Conservation (phyloP, 2,329 filamentous ascomycete genomes). For the Diaporthe citri region DNA sequence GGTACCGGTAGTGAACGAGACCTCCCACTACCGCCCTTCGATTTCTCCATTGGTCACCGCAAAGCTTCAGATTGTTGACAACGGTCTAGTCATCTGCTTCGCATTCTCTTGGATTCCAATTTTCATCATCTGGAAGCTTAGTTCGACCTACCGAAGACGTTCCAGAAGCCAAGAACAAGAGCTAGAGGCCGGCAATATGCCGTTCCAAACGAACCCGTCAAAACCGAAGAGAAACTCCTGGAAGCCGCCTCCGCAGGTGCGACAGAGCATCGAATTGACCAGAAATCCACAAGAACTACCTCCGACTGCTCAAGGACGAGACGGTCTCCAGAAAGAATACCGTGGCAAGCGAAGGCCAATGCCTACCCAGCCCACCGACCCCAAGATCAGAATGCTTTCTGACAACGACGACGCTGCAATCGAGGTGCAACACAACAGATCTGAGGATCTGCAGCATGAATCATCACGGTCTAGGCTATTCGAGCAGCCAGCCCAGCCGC, state of each 20-base stretch:
- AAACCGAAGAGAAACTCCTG: slow-evolving; percentile 11
- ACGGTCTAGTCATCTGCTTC: slow-evolving; percentile 13
- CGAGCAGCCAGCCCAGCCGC: background rate
- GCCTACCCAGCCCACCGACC: slow-evolving; percentile 1
- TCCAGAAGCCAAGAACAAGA: background rate
- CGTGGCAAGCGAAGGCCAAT: slow-evolving; percentile 1
- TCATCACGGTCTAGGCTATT: too few relatives aligned
- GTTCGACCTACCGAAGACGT: background rate
- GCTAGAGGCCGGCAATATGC: slow-evolving; percentile 16
- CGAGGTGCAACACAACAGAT: background rate
- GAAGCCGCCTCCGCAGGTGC: background rate
- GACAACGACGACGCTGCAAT: background rate
- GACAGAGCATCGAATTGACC: background rate
- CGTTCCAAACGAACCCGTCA: slow-evolving; percentile 15
- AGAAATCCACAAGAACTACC: background rate
- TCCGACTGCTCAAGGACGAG: background rate
- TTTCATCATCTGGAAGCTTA: slow-evolving; percentile 12
- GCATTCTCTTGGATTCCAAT: slow-evolving; percentile 31
- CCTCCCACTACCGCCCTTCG: background rate
- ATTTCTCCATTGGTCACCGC: background rate
- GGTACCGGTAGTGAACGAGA: background rate
- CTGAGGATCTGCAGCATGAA: too few relatives aligned
- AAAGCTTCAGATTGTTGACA: background rate
- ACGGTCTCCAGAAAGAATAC: background rate
- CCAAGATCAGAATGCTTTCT: slow-evolving; percentile 10